phyloP scores from a whole-genome alignment of 148 eudicot species.

The Salicornia ramosissima region DNA sequence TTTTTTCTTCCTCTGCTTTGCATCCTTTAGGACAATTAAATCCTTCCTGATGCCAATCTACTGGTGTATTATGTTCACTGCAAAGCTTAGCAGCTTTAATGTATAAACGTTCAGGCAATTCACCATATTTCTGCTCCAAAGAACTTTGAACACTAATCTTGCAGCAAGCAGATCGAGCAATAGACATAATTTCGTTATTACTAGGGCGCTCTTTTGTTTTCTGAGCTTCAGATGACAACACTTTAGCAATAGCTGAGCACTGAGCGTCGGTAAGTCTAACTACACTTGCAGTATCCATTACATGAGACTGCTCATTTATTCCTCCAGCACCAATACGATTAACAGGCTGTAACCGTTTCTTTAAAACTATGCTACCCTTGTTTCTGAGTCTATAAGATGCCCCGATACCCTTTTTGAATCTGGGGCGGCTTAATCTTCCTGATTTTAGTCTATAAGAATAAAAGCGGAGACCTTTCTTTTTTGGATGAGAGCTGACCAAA shows the following conservation, averaged over 20 bases:
- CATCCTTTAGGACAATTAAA: constrained; percentile 75
- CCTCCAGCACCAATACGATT: constrained; percentile 38
- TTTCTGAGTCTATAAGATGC: constrained; percentile 67
- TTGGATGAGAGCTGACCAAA: constrained; percentile 39
- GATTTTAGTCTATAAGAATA: constrained; percentile 81
- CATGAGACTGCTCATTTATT: constrained; percentile 35
- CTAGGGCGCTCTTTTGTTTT: constrained; percentile 72
- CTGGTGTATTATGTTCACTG: constrained; percentile 64
- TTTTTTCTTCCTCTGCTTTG: constrained; percentile 30
- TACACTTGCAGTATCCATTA: constrained; percentile 44
- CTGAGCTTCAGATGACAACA: constrained; percentile 60
- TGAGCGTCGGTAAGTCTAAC: constrained; percentile 68
- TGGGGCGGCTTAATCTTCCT: constrained; percentile 72
- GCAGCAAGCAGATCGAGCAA: constrained; percentile 78
- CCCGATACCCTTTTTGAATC: constrained; percentile 66
- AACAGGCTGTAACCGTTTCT: constrained; percentile 60
- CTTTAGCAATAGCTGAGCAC: constrained; percentile 74
- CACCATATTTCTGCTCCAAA: constrained; percentile 74
- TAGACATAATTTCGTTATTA: constrained; percentile 61
- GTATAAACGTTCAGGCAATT: constrained; percentile 70
- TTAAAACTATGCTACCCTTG: constrained; percentile 51
- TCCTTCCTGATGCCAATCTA: constrained; percentile 80
- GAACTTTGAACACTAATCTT: constrained; percentile 54
- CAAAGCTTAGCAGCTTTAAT: constrained; percentile 91
- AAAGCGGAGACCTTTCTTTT: constrained; percentile 63